phyloP scores from a whole-genome alignment of 805 yeast species.

The Candida saitoana region DNA sequence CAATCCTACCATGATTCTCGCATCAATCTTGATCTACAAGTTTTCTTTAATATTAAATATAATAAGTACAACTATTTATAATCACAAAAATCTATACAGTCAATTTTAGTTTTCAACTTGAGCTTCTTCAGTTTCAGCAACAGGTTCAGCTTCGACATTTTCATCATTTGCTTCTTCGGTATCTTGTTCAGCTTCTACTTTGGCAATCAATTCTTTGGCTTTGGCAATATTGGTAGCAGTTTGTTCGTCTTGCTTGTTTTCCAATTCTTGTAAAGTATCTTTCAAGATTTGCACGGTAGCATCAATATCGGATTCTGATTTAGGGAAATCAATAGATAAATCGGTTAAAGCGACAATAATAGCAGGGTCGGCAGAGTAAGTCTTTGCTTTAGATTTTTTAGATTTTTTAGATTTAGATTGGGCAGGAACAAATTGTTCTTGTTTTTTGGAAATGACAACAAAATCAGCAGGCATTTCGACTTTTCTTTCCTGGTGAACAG shows the following conservation, averaged over 20 bases:
- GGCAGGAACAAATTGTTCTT: constrained; percentile 47
- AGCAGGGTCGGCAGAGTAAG: constrained; percentile 74
- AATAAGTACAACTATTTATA: background rate
- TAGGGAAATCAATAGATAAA: constrained; percentile 75
- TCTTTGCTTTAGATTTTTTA: constrained; percentile 51
- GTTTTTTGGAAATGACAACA: constrained; percentile 60
- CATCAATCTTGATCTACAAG: too few species aligned
- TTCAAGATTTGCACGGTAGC: constrained; percentile 62
- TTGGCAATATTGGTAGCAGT: constrained; percentile 70
- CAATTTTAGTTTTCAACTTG: too few species aligned
- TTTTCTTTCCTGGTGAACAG: constrained; percentile 38
- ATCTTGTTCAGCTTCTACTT: constrained; percentile 51
- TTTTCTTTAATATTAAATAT: too few species aligned
- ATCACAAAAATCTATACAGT: constrained; percentile 1
- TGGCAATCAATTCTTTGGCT: constrained; percentile 74
- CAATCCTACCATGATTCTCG: too few species aligned
- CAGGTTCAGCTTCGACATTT: background rate
- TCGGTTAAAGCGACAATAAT: constrained; percentile 73
- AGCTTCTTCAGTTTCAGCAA: background rate
- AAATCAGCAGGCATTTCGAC: constrained; percentile 63
- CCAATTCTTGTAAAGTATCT: constrained; percentile 65
- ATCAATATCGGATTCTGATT: constrained; percentile 66
- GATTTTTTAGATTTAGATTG: constrained; percentile 32
- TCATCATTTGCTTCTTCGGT: constrained; percentile 9
- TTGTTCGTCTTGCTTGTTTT: constrained; percentile 71